Conservation (phyloP, 2,329 filamentous ascomycete species). For the Microsporum canis region DNA sequence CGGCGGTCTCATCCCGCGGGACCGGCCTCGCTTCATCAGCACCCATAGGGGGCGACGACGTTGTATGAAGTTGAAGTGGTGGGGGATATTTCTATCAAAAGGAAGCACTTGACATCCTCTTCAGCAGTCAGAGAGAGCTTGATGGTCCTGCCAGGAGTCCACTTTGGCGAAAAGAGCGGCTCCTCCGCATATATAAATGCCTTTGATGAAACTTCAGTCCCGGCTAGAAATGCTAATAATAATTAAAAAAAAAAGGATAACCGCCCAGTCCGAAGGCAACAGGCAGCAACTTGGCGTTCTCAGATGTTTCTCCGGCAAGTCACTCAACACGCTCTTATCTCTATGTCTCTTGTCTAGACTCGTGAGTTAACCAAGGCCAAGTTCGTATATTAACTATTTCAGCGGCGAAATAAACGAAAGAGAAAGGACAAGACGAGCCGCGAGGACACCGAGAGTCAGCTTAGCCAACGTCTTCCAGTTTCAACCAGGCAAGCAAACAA, state of each 20-base stretch:
- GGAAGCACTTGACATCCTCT: too few relatives aligned
- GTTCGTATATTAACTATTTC: not conserved
- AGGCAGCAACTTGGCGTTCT: not conserved
- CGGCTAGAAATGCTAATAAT: not conserved
- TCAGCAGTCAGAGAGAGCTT: not conserved
- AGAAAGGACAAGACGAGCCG: not conserved
- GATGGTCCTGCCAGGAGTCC: not conserved
- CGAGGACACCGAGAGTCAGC: not conserved
- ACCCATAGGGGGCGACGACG: not conserved
- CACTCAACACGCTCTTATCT: not conserved
- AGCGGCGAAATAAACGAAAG: not conserved
- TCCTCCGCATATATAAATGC: not conserved
- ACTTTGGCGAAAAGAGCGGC: not conserved
- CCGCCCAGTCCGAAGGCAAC: not conserved
- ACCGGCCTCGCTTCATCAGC: not conserved
- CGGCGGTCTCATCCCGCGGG: not conserved
- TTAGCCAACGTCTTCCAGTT: too few relatives aligned
- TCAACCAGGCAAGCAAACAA: not conserved
- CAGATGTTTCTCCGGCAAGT: not conserved
- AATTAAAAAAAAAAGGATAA: too few relatives aligned
- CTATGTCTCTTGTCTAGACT: not conserved
- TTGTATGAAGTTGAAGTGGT: not conserved
- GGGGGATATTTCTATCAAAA: not conserved
- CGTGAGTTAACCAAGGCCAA: not conserved
- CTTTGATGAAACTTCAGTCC: not conserved